phyloP scores from a whole-genome alignment of 306 rosid genomes.

The Pachyrhizus erosus region DNA sequence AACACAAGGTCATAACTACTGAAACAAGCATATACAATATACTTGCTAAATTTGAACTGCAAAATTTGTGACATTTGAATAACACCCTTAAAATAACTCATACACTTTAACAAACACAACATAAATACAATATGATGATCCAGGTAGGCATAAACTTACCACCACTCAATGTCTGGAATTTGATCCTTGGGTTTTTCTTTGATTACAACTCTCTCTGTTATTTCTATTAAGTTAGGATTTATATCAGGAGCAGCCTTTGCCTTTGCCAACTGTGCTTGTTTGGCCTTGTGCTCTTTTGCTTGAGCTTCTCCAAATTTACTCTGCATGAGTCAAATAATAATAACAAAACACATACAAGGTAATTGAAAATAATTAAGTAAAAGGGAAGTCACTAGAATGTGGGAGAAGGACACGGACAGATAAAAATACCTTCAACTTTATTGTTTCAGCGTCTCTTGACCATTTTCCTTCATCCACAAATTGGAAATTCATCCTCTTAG shows the following conservation, averaged over 20 bases:
- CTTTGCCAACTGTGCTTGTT: slow-evolving; percentile 91
- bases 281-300: slow-evolving; percentile 95
- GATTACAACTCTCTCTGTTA: slow-evolving; percentile 79
- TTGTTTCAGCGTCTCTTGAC: slow-evolving; percentile 89
- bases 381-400: neutral
- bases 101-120: slow-evolving; percentile 9
- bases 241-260: slow-evolving; percentile 97
- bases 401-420: neutral
- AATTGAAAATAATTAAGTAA: neutral
- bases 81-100: neutral
- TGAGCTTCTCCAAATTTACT: slow-evolving; percentile 98
- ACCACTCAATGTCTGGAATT: slow-evolving; percentile 96
- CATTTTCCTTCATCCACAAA: slow-evolving; percentile 98
- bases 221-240: slow-evolving; percentile 93
- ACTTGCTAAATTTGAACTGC: neutral
- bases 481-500: slow-evolving; percentile 80
- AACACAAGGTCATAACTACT: neutral
- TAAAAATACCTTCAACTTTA: slow-evolving; percentile 76
- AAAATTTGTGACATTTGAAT: neutral
- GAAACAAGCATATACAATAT: neutral
- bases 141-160: slow-evolving; percentile 64
- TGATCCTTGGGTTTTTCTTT: slow-evolving; percentile 88
- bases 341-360: slow-evolving; percentile 22
- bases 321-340: slow-evolving; percentile 51
- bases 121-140: neutral